Evolutionary conservation across 352 stramenopile genomes (phyloP).

Genomic region (Peronospora belbahrii): DNA sequence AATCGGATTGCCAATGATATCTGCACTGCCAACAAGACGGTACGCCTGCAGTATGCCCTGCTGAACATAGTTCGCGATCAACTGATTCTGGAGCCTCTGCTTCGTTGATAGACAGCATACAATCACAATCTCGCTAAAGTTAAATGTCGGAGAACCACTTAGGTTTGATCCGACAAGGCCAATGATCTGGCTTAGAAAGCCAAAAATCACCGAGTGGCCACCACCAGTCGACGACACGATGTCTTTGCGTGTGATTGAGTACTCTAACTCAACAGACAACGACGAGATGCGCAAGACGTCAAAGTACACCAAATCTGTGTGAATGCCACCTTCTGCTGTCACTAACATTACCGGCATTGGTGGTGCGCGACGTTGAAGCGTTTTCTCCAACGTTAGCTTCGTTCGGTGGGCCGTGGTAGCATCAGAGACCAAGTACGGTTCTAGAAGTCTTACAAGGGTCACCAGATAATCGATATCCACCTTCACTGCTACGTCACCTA

Average conservation of each 20-base stretch:
- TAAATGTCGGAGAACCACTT: slow-evolving; percentile 77
- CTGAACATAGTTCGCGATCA: slow-evolving; percentile 78
- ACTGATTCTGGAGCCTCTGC: slow-evolving; percentile 61
- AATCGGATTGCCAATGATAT: slow-evolving; percentile 84
- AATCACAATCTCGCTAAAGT: slow-evolving; percentile 82
- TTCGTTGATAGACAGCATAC: slow-evolving; percentile 79
- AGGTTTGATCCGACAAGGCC: slow-evolving; percentile 78
- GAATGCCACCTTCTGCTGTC: slow-evolving; percentile 55
- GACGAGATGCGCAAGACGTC: slow-evolving; percentile 68
- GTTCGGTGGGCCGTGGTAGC: slow-evolving; percentile 50
- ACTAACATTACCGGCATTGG: slow-evolving; percentile 46
- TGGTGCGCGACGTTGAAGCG: slow-evolving; percentile 50
- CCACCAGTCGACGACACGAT: slow-evolving; percentile 53
- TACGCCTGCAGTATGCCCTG: slow-evolving; percentile 82
- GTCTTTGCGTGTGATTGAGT: slow-evolving; percentile 77
- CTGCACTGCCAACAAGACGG: slow-evolving; percentile 69
- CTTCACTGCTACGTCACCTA: slow-evolving; percentile 62
- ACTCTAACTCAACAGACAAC: slow-evolving; percentile 66
- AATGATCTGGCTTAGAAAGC: slow-evolving; percentile 70
- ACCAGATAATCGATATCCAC: slow-evolving; percentile 81
- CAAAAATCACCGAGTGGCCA: slow-evolving; percentile 68
- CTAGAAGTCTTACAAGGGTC: slow-evolving; percentile 59
- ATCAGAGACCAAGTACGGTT: slow-evolving; percentile 71
- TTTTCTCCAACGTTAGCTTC: slow-evolving; percentile 50
- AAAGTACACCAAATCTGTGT: slow-evolving; percentile 77